phyloP scores from a whole-genome alignment of 176 grass and related monocot genomes.

The Zoysia pacifica region DNA sequence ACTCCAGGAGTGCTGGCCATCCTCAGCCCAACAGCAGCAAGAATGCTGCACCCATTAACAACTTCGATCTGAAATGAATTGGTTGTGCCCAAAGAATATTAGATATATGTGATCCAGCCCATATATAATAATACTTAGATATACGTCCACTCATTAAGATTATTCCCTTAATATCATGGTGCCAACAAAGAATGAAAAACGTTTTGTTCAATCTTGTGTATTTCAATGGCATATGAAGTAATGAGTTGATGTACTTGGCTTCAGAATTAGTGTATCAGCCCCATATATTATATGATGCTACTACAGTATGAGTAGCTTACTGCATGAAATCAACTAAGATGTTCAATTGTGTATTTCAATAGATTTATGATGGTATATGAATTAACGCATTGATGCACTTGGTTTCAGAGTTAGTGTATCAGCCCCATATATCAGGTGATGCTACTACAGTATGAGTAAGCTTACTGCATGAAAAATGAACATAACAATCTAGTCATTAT shows the following conservation, averaged over 20 bases:
- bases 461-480: background rate
- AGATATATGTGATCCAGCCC: background rate
- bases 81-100: slow-evolving; percentile 5
- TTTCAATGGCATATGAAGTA: no score
- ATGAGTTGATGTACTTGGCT: no score
- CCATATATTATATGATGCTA: no score
- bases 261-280: no score
- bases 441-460: background rate
- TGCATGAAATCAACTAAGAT: background rate
- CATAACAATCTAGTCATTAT: background rate
- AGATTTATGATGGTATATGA: background rate
- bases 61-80: slow-evolving; percentile 78
- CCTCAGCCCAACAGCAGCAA: slow-evolving; percentile 91
- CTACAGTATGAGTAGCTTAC: no score
- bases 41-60: slow-evolving; percentile 86
- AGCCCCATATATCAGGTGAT: background rate
- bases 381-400: slow-evolving; percentile 1
- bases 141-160: background rate
- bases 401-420: background rate
- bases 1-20: slow-evolving; percentile 99
- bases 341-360: background rate
- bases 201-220: background rate
- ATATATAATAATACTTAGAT: slow-evolving; percentile 10
- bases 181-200: background rate
- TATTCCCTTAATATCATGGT: slow-evolving; percentile 13